Evolutionary conservation across 2,329 filamentous ascomycete genomes (phyloP).

Genomic region (Talaromyces sp.): DNA sequence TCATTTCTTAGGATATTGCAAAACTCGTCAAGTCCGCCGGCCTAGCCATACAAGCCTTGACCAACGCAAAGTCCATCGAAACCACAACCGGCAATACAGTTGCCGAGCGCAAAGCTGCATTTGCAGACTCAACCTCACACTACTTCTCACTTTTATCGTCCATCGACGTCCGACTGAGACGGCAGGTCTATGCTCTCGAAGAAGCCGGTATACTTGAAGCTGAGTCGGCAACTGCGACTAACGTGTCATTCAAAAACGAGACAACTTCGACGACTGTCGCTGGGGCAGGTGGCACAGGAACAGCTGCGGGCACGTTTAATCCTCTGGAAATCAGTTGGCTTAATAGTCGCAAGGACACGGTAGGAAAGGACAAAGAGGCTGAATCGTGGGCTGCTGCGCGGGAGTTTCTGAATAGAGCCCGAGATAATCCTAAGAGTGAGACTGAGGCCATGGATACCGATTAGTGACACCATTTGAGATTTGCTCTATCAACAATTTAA

Average conservation of each 20-base stretch:
- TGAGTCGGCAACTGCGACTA: slow-evolving; percentile 32
- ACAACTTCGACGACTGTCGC: not conserved
- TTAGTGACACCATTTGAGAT: not conserved
- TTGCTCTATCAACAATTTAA: not conserved
- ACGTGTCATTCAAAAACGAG: slow-evolving; percentile 22
- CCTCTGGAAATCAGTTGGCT: slow-evolving; percentile 81
- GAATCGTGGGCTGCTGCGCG: slow-evolving; percentile 69
- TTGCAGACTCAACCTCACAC: slow-evolving; percentile 52
- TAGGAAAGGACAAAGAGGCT: slow-evolving; percentile 76
- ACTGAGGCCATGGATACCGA: slow-evolving; percentile 35
- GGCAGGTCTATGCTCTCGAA: slow-evolving; percentile 74
- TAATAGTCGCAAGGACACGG: slow-evolving; percentile 78
- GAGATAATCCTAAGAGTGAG: slow-evolving; percentile 16
- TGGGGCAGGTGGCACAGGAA: slow-evolving; percentile 23
- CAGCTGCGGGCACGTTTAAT: slow-evolving; percentile 42
- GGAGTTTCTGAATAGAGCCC: slow-evolving; percentile 48
- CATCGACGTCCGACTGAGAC: slow-evolving; percentile 69
- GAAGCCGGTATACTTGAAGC: slow-evolving; percentile 69
- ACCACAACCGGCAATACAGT: slow-evolving; percentile 40
- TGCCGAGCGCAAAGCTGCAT: slow-evolving; percentile 57
- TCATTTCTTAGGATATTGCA: slow-evolving; percentile 45
- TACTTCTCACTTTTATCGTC: slow-evolving; percentile 72
- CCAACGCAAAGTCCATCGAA: slow-evolving; percentile 43
- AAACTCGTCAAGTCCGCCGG: slow-evolving; percentile 58
- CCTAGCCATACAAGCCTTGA: slow-evolving; percentile 61